Base-by-base conservation (phyloP, 108 stramenopile genomes). In the Craspedostauros australis region DNA sequence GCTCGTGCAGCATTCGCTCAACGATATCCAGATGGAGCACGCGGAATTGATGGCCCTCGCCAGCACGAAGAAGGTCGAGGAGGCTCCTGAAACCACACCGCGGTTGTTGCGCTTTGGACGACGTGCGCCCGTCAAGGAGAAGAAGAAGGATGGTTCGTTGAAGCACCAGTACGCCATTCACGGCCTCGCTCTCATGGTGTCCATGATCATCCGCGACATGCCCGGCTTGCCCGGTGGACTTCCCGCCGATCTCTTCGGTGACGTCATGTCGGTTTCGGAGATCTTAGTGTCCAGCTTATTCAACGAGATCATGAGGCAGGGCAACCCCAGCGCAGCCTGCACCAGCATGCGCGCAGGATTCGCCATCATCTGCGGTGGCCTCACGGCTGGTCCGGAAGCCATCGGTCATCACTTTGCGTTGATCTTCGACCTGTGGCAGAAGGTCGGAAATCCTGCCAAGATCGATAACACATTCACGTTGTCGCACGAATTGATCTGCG, bases 341-440 rank as follows among this genome's bases (percentile, higher is more conserved):
- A 81, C 79, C 11, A 84, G 91, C 53, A 76, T 84, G 6, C 63
- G 78, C 45, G 78, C 82, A 26, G 91, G 91, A 1, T 88, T 84
- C 59, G 50, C 45, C 36, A 72, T 92, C 24, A 71, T 92, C 34
- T 70, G 66, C 21, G 84, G 82, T 6, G 66, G 60, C n/a, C 59
- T 92, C 15, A 70, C 82, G 0, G 81, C 79, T 48, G 91, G 91
- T 27, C 54, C 82, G 11, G 55, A 66, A 33, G 65, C 72, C 6
- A 56, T 86, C 9, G 51, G 72, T 6, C 64, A 70, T 11, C 80
- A 88, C 40, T 45, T 84, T 14, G 55, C 70, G 9, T 25, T 60
- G 0, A 54, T 88, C 15, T 88, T 92, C 39, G 51, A 54, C 5
- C 25, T 78, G 26, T 92, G 86, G 84, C 77, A 88, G 57, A 77